Evolutionary conservation across 148 eudicot species (phyloP), one percentile per base, ranked within the genome.

Genomic region (Rhododendron griersonianum): DNA sequence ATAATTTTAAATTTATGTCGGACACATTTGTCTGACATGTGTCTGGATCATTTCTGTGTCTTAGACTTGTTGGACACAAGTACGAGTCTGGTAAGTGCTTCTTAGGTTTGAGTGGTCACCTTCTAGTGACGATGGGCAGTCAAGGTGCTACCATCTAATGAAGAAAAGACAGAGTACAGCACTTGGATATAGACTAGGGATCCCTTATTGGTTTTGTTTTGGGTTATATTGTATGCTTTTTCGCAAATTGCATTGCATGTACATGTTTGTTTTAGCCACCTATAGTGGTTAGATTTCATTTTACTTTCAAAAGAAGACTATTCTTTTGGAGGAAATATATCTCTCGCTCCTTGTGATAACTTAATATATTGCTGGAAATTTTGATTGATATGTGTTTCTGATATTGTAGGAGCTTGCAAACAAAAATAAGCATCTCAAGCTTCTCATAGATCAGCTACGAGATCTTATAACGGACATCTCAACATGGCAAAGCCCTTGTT

Each of bases 401-500:
- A 18, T 83, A n/a, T 78, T 74, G 85, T 82, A 97, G 98, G 98
- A 93, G 89, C 92, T 95, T 83, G 92, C 88, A 53, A 84, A 87
- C 67, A 97, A 95, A 90, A 95, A 96, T 88, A 92, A 89, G 88
- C 82, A 94, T 88, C 81, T 96, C 77, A 95, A 94, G 92, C 87
- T 65, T 88, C 94, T 96, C 48, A 91, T 96, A 71, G 92, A 94
- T 91, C 95, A 96, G 89, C 91, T 94, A 86, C 92, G 98, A 48
- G 93, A 90, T 78, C 94, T 96, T 41, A 89, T 95, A 41, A 85
- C 87, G 25, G 98, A 96, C 87, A 83, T 96, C 86, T 91, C 96
- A 16, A 93, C 96, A 13, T 95, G 99, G 98, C 98, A 94, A 88
- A 94, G 98, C 85, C 96, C 98, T 76, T 91, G 91, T 90, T 84